phyloP scores from a whole-genome alignment of 1,284 basidiomycete genomes.

The Tremellales sp. region DNA sequence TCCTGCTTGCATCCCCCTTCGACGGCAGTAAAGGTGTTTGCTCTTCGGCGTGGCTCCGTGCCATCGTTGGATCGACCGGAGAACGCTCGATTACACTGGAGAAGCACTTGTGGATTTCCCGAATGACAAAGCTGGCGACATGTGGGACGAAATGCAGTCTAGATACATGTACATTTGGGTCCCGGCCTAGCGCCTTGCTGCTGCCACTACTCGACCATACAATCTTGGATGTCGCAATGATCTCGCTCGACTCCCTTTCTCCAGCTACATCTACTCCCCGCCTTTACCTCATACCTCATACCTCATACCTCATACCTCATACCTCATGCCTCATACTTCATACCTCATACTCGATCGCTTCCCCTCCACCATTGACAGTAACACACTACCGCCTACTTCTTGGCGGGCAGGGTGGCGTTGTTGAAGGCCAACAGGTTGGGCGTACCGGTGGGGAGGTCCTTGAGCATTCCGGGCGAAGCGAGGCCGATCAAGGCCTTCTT shows the following conservation, averaged over 20 bases:
- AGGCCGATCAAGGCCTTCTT: constrained; percentile 69
- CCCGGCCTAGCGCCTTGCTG: background rate
- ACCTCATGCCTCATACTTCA: background rate
- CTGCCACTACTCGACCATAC: background rate
- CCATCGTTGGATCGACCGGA: no score
- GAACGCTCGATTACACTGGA: no score
- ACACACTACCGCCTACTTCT: constrained; percentile 8
- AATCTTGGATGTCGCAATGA: background rate
- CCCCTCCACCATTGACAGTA: no score
- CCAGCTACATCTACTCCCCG: background rate
- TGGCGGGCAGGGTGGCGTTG: constrained; percentile 60
- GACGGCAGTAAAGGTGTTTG: no score
- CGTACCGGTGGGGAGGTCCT: constrained; percentile 56
- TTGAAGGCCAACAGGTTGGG: constrained; percentile 75
- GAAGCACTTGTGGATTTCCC: no score
- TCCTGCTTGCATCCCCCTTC: no score
- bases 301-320: background rate
- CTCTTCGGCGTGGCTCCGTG: no score
- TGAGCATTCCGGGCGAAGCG: constrained; percentile 57
- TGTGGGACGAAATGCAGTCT: no score
- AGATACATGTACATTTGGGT: constrained; percentile 1
- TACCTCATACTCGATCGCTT: background rate
- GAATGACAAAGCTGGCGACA: no score
- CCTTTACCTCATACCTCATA: background rate
- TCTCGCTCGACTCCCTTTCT: background rate